A percentile compares a stretch with the other conserved stretches of the same genome.
phyloP scores from a whole-genome alignment of 2,329 filamentous ascomycete species.

The Neopestalotiopsis sp. region DNA sequence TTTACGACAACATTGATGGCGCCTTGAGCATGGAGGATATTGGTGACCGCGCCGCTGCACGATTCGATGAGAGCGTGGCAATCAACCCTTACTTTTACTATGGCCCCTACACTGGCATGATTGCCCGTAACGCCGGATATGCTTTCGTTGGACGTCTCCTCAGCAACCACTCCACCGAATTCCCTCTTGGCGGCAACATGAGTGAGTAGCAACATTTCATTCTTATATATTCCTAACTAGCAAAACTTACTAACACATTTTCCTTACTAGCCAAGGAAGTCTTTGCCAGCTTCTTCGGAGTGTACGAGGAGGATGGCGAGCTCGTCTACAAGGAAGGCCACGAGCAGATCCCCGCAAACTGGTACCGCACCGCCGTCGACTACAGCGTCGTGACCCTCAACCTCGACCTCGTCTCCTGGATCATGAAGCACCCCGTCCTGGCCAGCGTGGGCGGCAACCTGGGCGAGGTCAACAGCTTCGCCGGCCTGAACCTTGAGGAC shows the following conservation, averaged over 20 bases:
- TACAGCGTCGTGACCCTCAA: conserved; percentile 50
- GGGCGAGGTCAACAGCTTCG: conserved; percentile 54
- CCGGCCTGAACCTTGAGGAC: conserved; percentile 47
- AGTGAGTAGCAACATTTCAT: conserved; percentile 32
- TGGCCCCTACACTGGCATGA: conserved; percentile 54
- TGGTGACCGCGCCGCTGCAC: conserved; percentile 45
- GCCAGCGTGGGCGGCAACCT: conserved; percentile 57
- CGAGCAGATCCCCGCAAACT: conserved; percentile 58
- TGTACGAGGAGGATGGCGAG: conserved; percentile 44
- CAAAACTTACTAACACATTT: neutral
- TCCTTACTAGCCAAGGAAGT: conserved; percentile 39
- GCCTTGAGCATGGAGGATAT: conserved; percentile 48
- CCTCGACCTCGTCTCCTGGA: conserved; percentile 43
- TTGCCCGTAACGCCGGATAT: conserved; percentile 58
- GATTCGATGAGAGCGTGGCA: conserved; percentile 51
- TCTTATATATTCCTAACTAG: neutral
- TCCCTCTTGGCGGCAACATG: conserved; percentile 38
- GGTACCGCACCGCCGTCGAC: conserved; percentile 50
- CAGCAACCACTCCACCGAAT: conserved; percentile 47
- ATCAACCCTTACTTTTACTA: conserved; percentile 61
- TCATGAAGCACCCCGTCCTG: conserved; percentile 46
- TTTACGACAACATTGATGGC: conserved; percentile 44
- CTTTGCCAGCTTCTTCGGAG: conserved; percentile 52
- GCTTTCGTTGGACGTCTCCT: conserved; percentile 48
- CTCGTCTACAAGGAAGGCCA: conserved; percentile 51